Evolutionary conservation across 306 rosid species (phyloP).

Genomic region (Dicorynia guianensis): DNA sequence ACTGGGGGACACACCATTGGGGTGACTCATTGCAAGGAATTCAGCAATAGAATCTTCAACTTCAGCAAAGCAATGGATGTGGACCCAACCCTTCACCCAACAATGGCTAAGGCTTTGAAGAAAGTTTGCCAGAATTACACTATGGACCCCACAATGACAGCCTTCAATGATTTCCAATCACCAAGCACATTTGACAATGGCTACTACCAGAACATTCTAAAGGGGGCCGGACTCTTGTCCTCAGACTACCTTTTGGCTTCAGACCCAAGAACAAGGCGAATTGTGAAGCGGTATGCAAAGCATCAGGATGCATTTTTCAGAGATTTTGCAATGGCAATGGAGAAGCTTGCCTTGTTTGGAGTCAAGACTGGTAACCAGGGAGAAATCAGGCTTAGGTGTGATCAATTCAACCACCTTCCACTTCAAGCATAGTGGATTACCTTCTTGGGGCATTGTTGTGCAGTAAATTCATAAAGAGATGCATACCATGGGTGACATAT

Average conservation of each 20-base stretch:
- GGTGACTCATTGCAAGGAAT: slow-evolving; percentile 65
- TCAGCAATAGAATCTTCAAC: slow-evolving; percentile 50
- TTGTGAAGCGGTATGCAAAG: slow-evolving; percentile 50
- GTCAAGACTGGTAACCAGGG: slow-evolving; percentile 51
- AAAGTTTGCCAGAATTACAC: slow-evolving; percentile 50
- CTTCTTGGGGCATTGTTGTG: neutral
- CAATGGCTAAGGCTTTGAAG: slow-evolving; percentile 48
- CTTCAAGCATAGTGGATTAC: slow-evolving; percentile 7
- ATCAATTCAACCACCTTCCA: slow-evolving; percentile 44
- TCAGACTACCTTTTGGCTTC: slow-evolving; percentile 41
- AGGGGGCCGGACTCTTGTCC: slow-evolving; percentile 50
- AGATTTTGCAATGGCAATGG: slow-evolving; percentile 53
- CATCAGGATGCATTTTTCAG: slow-evolving; percentile 46
- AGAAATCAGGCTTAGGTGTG: slow-evolving; percentile 56
- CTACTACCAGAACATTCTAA: slow-evolving; percentile 46
- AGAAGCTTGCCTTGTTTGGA: slow-evolving; percentile 43
- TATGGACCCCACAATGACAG: slow-evolving; percentile 43
- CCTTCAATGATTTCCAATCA: slow-evolving; percentile 62
- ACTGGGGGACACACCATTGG: slow-evolving; percentile 70
- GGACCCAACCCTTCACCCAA: slow-evolving; percentile 54
- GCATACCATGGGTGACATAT: no score
- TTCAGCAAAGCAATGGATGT: slow-evolving; percentile 42
- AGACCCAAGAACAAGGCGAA: slow-evolving; percentile 59
- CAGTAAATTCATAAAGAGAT: no score
- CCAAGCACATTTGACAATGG: slow-evolving; percentile 62